Base-by-base conservation (phyloP, 345 rosid genomes). In the Brassica rapa region DNA sequence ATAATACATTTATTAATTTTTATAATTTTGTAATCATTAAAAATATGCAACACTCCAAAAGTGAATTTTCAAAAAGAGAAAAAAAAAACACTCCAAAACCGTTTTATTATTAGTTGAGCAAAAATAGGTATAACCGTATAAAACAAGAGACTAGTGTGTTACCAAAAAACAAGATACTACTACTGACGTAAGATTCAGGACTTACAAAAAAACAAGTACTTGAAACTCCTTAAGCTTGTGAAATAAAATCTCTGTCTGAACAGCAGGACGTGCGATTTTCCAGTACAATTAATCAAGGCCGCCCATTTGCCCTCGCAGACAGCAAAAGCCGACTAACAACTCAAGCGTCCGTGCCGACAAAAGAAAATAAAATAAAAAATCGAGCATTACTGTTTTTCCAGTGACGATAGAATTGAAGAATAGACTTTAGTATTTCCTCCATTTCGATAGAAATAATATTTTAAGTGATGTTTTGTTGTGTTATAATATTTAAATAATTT, bases 251-350 rank as follows among this genome's bases (percentile, higher is more conserved):
- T 62, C 37, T 62, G 49, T 33, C 27, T 63, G 55, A 23, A 76
- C 69, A 68, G 74, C 68, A 61, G 55, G 51, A 69, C 37, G 55
- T 76, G 37, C 60, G 53, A 61, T 30, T 29, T 53, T 21, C 27
- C 27, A 61, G 16, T 69, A 60, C 5, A n/a, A 51, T 64, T 29
- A 63, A 37, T 15, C 68, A 9, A 6, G 7, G 63, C 77, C 73
- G 73, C 68, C 73, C 73, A 78, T 51, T 30, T 66, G 15, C 43
- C 33, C 19, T 57, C 19, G 49, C 43, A 56, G 55, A 53, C 60
- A 53, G 24, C 60, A 53, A 37, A 77, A 39, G 66, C 71, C 71
- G 41, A 6, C 30, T 59, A 65, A 37, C 56, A n/a, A 16, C 6
- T 51, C 56, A 19, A 51, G 16, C 21, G 1, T 51, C 56, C 56